phyloP scores from a whole-genome alignment of 305 asterid genomes.

The Fraxinus ornus region DNA sequence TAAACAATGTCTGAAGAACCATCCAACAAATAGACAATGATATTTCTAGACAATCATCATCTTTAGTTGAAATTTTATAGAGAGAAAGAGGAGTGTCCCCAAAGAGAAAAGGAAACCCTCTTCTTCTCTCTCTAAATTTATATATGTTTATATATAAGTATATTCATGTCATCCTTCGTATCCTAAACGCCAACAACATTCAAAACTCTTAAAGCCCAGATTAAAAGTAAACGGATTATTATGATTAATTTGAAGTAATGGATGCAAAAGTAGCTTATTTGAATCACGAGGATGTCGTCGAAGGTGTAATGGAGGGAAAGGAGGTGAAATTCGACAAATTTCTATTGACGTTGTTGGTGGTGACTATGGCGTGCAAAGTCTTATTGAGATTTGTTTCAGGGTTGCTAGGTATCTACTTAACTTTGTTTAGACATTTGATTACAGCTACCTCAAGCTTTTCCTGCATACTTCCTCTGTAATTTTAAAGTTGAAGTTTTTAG shows the following conservation, averaged over 20 bases:
- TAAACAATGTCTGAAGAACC: not conserved
- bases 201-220: constrained; percentile 1
- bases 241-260: constrained; percentile 24
- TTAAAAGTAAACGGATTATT: constrained; percentile 7
- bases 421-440: constrained; percentile 81
- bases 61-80: not conserved
- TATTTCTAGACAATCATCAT: not conserved
- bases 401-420: constrained; percentile 57
- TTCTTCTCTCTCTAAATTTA: constrained; percentile 12
- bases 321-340: constrained; percentile 35
- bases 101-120: constrained; percentile 31
- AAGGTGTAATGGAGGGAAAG: constrained; percentile 24
- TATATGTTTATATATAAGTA: not conserved
- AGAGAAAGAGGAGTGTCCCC: constrained; percentile 37
- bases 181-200: not conserved
- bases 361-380: constrained; percentile 58
- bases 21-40: not conserved
- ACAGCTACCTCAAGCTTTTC: constrained; percentile 85
- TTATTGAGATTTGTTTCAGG: constrained; percentile 64
- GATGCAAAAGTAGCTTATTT: constrained; percentile 20
- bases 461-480: no score
- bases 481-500: no score
- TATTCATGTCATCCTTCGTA: not conserved
- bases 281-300: not conserved
- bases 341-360: constrained; percentile 64